phyloP scores from a whole-genome alignment of 139 green algal species.

The Chlorella sorokiniana region DNA sequence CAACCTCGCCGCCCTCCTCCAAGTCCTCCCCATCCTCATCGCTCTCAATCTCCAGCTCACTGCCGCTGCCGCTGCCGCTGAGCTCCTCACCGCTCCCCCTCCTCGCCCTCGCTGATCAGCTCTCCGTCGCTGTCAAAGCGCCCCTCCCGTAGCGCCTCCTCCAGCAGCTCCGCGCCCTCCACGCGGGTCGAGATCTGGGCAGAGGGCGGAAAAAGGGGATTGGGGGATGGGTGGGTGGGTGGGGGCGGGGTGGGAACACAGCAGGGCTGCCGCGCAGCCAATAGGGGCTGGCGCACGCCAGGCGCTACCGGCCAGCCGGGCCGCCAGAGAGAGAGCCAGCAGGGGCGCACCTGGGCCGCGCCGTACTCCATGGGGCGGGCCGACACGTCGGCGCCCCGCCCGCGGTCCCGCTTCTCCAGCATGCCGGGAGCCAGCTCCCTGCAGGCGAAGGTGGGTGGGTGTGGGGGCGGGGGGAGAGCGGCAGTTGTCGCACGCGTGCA shows the following conservation, averaged over 20 bases:
- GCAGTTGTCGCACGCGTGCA: not conserved
- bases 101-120: conserved; percentile 43
- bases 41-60: conserved; percentile 27
- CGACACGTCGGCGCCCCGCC: conserved; percentile 74
- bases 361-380: conserved; percentile 66
- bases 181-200: conserved; percentile 59
- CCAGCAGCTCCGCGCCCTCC: conserved; percentile 86
- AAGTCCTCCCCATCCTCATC: conserved; percentile 25
- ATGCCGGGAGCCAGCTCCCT: conserved; percentile 86
- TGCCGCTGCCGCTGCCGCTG: conserved; percentile 29
- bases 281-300: not conserved
- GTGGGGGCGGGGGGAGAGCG: not conserved
- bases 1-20: conserved; percentile 9
- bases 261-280: not conserved
- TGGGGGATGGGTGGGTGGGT: not conserved
- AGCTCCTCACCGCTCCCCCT: conserved; percentile 25
- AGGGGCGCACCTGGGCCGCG: conserved; percentile 21
- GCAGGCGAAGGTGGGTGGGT: not conserved
- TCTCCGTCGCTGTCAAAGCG: conserved; percentile 39
- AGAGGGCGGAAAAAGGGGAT: not conserved
- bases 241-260: not conserved
- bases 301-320: not conserved
- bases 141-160: conserved; percentile 60
- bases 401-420: conserved; percentile 92
- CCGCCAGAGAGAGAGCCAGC: not conserved